Conservation (phyloP, 2,329 filamentous ascomycete species). For the Fusarium mexicanum region DNA sequence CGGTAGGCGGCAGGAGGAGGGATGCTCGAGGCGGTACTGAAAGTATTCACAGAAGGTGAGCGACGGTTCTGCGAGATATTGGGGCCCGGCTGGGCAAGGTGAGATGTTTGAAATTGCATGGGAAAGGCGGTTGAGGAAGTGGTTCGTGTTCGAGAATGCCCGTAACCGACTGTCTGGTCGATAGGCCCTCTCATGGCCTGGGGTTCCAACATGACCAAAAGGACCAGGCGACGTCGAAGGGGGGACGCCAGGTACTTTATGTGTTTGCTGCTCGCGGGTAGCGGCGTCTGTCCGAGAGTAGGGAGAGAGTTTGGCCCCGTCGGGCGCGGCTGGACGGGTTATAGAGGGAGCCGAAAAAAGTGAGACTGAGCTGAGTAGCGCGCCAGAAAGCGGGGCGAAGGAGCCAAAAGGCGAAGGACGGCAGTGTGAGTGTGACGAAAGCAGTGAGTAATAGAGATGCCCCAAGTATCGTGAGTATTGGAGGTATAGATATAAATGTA, state of each 20-base stretch:
- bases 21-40: constrained; percentile 76
- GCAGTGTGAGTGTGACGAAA: constrained; percentile 14
- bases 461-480: background rate
- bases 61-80: constrained; percentile 58
- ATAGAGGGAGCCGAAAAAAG: constrained; percentile 44
- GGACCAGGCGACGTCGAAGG: constrained; percentile 12
- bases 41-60: constrained; percentile 73
- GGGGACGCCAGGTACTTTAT: constrained; percentile 36
- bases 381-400: constrained; percentile 36
- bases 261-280: constrained; percentile 33
- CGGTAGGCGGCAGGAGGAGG: constrained; percentile 67
- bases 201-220: constrained; percentile 46
- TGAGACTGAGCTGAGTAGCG: constrained; percentile 41
- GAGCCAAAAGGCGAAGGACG: constrained; percentile 10
- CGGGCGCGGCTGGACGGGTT: constrained; percentile 37
- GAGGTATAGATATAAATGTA: background rate
- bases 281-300: constrained; percentile 38
- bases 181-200: constrained; percentile 47
- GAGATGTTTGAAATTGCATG: constrained; percentile 45
- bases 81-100: constrained; percentile 46
- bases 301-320: constrained; percentile 36
- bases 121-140: constrained; percentile 65
- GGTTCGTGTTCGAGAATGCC: constrained; percentile 66
- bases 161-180: constrained; percentile 54
- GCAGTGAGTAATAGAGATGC: constrained; percentile 7